Conservation (phyloP, 345 rosid genomes). For the Aethionema arabicum region DNA sequence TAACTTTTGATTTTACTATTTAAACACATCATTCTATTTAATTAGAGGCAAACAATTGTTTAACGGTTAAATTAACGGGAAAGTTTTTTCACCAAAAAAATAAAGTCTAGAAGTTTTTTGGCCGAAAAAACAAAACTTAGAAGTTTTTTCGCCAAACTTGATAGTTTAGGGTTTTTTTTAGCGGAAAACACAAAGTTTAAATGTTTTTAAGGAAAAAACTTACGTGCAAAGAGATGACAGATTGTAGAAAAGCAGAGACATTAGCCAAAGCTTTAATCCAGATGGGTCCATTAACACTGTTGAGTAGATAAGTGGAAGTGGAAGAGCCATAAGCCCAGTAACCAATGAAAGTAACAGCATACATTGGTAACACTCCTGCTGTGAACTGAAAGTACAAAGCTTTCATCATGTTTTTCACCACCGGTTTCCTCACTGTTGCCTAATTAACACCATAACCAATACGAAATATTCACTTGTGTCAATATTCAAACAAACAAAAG, state of each 20-base stretch:
- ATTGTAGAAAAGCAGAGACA: conserved; percentile 73
- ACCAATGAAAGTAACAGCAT: conserved; percentile 64
- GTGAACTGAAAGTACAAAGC: conserved; percentile 85
- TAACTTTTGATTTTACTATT: no score
- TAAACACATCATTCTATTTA: no score
- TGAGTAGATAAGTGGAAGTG: conserved; percentile 68
- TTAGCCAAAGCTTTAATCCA: conserved; percentile 86
- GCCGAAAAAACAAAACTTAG: no score
- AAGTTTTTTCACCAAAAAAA: no score
- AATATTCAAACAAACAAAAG: not conserved
- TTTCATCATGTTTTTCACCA: conserved; percentile 76
- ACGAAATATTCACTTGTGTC: not conserved
- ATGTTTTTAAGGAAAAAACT: conserved; percentile 6
- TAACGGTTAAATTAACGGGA: no score
- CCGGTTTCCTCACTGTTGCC: conserved; percentile 88
- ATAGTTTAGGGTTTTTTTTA: not conserved
- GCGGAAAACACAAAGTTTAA: no score
- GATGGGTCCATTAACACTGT: conserved; percentile 64
- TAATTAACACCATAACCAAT: conserved; percentile 28
- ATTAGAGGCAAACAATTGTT: no score
- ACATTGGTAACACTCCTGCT: conserved; percentile 69
- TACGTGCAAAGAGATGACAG: conserved; percentile 86
- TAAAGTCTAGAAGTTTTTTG: no score
- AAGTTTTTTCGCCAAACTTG: no score
- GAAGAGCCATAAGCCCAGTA: conserved; percentile 98